Evolutionary conservation across 2,329 filamentous ascomycete species (phyloP), one percentile per base, ranked within the genome.

Genomic region (Fusarium subtropicale): DNA sequence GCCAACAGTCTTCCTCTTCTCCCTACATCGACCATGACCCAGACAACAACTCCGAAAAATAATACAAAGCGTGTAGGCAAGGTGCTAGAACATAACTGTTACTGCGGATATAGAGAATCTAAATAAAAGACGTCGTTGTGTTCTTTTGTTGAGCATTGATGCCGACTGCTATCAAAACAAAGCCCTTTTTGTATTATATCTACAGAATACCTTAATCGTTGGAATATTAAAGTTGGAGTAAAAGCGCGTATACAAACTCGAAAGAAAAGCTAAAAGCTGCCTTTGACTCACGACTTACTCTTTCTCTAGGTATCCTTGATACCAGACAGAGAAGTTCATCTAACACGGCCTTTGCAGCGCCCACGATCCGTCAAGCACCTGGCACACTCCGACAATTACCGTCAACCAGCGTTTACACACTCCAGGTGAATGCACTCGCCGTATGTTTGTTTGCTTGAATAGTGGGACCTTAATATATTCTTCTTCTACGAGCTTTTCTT

Each of bases 221-320:
- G 18, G 3, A 5, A 26, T 24, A 26, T 16, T 26, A 3, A 1
- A 10, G 12, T 12, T 16, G 3, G 11, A 16, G 30, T 10, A 15
- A 47, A 22, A 3, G 20, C 15, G 2, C 2, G 1, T 12, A 20
- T 2, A 11, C 12, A 11, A 11, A 7, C 7, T 2, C 2, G 0
- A 47, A 8, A 7, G 1, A 11, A 47, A 11, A 33, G 3, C 4
- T 16, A 6, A 2, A 15, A 22, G 7, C 20, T 12, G 4, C 5
- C 12, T n/a, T 24, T 33, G 1, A 7, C 11, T 24, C 2, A 22
- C 24, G 2, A 4, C 7, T 22, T 1, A 3, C 10, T 9, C 10
- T 18, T 8, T 22, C 7, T 22, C 8, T 22, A 22, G 20, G 16
- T 18, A 22, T 18, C n/a, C 3, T 8, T 18, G 15, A 2, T 18